Base-by-base conservation (phyloP, 202 grass and related monocot genomes). In the Dendrocalamus latiflorus region DNA sequence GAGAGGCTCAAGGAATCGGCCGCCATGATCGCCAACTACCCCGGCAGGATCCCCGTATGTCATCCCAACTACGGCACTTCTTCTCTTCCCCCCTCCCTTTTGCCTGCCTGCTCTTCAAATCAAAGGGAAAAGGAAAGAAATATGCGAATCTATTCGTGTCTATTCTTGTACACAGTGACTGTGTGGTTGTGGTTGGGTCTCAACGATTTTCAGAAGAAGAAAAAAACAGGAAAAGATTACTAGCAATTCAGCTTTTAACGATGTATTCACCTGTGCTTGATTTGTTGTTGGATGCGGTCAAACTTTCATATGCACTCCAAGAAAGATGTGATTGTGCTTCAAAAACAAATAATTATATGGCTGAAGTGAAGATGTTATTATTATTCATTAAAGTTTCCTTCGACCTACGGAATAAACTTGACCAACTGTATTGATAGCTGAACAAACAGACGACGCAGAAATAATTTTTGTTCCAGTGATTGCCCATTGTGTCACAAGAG, bases 1-100 rank as follows among this genome's bases (percentile, higher is more conserved):
- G 89, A 91, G 77, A 83, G 92, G 78, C 28, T 30, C 28, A 30
- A 30, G 28, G 28, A 30, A 30, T 30, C 89, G 14, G 78, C 85
- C 25, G 33, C 78, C 70, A 91, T 93, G 55, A 77, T 90, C 34
- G 86, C 91, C 76, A 86, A 73, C 44, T 91, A 91, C 36, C 88
- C 88, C 1, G 86, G 39, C 51, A 86, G 88, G 44, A 30, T 30
- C 28, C 28, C 28, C 28, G 28, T 30, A 30, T 30, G 28, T 2
- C 28, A 30, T 30, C 28, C 28, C 28, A 30, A 30, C 28, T 30
- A 30, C 2, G 28, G 28, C 28, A 30, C 28, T 30, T 30, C 28
- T 30, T 30, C 28, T 30, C 28, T 30, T 30, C 28, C 28, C 28
- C 28, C 28, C 28, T 30, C 28, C 28, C 28, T 30, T 30, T 30